phyloP scores from a whole-genome alignment of 2,329 filamentous ascomycete species.

The Verticillium tricorpus region DNA sequence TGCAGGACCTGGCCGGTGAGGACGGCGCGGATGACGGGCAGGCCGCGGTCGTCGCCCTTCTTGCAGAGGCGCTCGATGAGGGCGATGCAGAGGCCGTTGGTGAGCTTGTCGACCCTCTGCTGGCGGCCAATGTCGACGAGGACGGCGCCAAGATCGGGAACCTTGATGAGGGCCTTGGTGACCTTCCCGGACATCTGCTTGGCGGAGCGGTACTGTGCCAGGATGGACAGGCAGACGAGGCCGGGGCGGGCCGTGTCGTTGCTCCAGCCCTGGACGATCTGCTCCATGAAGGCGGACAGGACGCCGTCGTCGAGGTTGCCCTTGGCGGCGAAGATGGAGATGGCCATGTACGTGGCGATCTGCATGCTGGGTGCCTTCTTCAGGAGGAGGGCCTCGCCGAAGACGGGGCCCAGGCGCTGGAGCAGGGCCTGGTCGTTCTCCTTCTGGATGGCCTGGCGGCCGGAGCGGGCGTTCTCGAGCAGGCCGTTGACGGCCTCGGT shows the following conservation, averaged over 20 bases:
- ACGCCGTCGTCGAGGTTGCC: conserved; percentile 72
- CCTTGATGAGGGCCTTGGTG: conserved; percentile 62
- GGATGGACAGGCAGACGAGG: conserved; percentile 72
- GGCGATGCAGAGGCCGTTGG: conserved; percentile 66
- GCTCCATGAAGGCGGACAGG: conserved; percentile 86
- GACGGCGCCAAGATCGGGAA: conserved; percentile 54
- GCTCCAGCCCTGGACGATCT: conserved; percentile 73
- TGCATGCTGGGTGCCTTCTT: conserved; percentile 74
- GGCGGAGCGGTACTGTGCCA: conserved; percentile 74
- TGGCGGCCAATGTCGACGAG: conserved; percentile 59
- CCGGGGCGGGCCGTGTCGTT: conserved; percentile 67
- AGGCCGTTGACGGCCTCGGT: conserved; percentile 82
- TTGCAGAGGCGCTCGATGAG: conserved; percentile 58
- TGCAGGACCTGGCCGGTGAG: conserved; percentile 56
- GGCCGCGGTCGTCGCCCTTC: conserved; percentile 52
- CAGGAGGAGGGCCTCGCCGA: conserved; percentile 74
- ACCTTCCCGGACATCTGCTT: conserved; percentile 66
- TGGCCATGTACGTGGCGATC: conserved; percentile 86
- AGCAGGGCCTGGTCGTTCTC: conserved; percentile 79
- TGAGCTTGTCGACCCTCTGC: conserved; percentile 65
- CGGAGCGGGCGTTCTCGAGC: conserved; percentile 72
- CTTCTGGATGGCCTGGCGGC: conserved; percentile 68
- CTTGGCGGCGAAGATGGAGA: conserved; percentile 81
- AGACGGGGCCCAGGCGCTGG: conserved; percentile 58
- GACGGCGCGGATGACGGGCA: conserved; percentile 57